Conservation (phyloP, 495 filamentous ascomycete species). For the Ascodesmis nigricans region DNA sequence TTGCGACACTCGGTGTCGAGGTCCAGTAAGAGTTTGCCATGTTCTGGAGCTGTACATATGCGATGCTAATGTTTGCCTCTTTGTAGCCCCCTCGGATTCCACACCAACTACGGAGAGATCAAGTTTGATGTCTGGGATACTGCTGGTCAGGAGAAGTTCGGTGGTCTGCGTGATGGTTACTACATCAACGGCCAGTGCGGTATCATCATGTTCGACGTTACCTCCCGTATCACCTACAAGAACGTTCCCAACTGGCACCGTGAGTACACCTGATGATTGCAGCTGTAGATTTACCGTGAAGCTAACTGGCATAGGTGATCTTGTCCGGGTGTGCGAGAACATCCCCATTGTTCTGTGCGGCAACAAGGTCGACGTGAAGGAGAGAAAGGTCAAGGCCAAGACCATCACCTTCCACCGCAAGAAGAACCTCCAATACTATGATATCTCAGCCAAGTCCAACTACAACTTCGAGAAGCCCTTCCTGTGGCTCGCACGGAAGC, state of each 20-base stretch:
- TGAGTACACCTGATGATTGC: constrained; percentile 33
- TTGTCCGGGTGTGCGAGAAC: constrained; percentile 99
- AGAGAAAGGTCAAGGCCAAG: constrained; percentile 99
- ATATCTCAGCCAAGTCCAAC: constrained; percentile 99
- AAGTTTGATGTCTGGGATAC: constrained; percentile 99
- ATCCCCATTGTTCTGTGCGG: constrained; percentile 95
- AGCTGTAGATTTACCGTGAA: neutral
- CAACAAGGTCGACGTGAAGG: constrained; percentile 99
- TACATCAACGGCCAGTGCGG: constrained; percentile 99
- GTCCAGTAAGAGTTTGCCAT: constrained; percentile 38
- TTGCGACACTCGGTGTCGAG: constrained; percentile 97
- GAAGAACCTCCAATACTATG: constrained; percentile 99
- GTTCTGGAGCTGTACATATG: constrained; percentile 8
- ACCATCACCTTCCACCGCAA: constrained; percentile 99
- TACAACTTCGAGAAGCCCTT: constrained; percentile 99
- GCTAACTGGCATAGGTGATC: constrained; percentile 48
- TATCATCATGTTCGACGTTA: constrained; percentile 99
- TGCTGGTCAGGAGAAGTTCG: constrained; percentile 99
- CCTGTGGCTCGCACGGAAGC: constrained; percentile 97
- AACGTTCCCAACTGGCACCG: constrained; percentile 99
- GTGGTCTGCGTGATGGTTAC: constrained; percentile 98
- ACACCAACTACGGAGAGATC: constrained; percentile 65
- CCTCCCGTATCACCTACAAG: constrained; percentile 99
- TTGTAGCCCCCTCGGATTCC: constrained; percentile 20
- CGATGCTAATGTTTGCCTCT: constrained; percentile 20